A percentile compares a stretch with the other conserved stretches of the same genome.
Evolutionary conservation across 257 asterid genomes (phyloP).

Genomic region (Solanum sejunctum): DNA sequence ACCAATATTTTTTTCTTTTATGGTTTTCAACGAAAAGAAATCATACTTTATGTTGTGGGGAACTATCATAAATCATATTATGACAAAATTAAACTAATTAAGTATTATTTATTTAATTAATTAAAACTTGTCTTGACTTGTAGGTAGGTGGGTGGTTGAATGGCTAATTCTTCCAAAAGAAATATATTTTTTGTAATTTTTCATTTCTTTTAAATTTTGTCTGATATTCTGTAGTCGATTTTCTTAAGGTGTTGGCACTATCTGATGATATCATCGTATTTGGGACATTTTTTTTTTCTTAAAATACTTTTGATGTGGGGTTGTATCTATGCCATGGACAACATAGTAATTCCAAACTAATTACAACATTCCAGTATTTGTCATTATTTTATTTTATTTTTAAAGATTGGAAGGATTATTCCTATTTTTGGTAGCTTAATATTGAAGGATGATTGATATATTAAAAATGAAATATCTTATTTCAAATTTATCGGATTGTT

Average conservation of each 20-base stretch:
- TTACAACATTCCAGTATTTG: background rate
- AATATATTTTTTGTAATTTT: background rate
- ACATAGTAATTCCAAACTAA: background rate
- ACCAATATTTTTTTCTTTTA: background rate
- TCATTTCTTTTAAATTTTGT: background rate
- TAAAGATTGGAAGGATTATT: background rate
- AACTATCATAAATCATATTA: background rate
- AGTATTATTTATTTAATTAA: background rate
- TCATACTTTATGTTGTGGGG: background rate
- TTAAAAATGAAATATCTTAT: background rate
- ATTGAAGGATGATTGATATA: background rate
- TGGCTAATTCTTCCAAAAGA: constrained; percentile 4
- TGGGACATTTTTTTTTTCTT: background rate
- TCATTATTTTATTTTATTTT: background rate
- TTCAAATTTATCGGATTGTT: background rate
- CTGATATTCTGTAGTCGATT: background rate
- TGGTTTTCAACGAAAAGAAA: background rate
- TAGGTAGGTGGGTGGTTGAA: background rate
- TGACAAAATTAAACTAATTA: constrained; percentile 2
- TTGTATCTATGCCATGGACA: background rate
- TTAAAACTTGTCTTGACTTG: background rate
- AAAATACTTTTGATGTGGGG: background rate
- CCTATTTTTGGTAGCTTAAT: background rate
- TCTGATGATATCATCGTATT: background rate
- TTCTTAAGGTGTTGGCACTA: background rate